Percentiles rank a stretch among this genome's conserved stretches.
These are phyloP conservation scores for Trypanosoma vivax DNA, from an alignment of 208 protist genomes.

Conservation along the genomic window DNA sequence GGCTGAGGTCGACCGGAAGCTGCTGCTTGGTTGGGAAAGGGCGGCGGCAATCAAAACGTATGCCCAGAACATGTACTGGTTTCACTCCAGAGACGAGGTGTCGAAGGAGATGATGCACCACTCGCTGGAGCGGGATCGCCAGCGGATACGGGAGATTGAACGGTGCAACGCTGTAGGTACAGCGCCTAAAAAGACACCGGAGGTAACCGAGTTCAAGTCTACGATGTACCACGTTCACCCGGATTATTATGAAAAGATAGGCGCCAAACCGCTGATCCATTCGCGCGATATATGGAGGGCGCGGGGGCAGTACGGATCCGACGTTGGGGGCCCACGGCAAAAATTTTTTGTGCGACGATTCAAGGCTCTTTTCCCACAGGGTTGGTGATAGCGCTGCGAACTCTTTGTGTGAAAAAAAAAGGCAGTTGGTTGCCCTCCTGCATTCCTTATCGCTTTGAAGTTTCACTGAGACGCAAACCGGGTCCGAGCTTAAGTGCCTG, in stretches of 20 bases:
- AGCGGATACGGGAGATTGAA: conserved; percentile 41
- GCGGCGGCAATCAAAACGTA: conserved; percentile 65
- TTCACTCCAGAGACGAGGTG: conserved; percentile 84
- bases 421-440: neutral
- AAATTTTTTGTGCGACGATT: conserved; percentile 86
- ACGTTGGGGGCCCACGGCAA: conserved; percentile 78
- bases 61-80: conserved; percentile 89
- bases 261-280: conserved; percentile 59
- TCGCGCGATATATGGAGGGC: conserved; percentile 77
- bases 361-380: conserved; percentile 85
- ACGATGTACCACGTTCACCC: conserved; percentile 85
- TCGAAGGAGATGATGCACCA: conserved; percentile 79
- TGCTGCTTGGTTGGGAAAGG: conserved; percentile 78
- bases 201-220: conserved; percentile 84
- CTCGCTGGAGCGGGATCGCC: conserved; percentile 58
- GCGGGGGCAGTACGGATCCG: conserved; percentile 78
- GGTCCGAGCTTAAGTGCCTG: too few species aligned
- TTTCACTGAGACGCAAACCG: too few species aligned
- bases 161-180: conserved; percentile 49
- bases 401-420: too few species aligned
- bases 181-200: conserved; percentile 44
- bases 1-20: conserved; percentile 66
- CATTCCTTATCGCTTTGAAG: too few species aligned
- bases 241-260: conserved; percentile 78
- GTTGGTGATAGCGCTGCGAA: conserved; percentile 46